Evolutionary conservation across 306 rosid species (phyloP).

Genomic region (Fagus sylvatica): DNA sequence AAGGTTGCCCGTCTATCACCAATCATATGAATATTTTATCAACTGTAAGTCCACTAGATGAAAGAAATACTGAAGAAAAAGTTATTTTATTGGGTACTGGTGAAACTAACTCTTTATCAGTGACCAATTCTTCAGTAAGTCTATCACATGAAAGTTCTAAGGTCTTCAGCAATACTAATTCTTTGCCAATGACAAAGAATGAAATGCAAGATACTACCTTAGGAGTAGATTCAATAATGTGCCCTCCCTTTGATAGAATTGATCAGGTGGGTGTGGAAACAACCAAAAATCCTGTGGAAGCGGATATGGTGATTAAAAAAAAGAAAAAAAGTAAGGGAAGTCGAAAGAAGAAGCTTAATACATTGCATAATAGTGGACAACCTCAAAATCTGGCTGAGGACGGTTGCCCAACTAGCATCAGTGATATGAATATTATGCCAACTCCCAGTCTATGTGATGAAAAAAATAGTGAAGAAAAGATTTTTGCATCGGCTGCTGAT

Average conservation of each 20-base stretch:
- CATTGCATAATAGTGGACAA: constrained; percentile 8
- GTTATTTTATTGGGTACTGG: constrained; percentile 14
- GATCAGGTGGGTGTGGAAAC: constrained; percentile 12
- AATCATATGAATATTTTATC: constrained; percentile 19
- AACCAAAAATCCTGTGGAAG: constrained; percentile 7
- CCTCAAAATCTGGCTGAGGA: constrained; percentile 28
- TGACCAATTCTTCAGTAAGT: background rate
- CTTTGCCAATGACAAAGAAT: too few species aligned
- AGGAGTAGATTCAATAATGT: too few species aligned
- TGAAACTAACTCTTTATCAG: constrained; percentile 5
- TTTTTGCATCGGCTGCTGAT: constrained; percentile 16
- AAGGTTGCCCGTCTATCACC: constrained; percentile 15
- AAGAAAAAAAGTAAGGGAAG: constrained; percentile 22
- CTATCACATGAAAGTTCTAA: constrained; percentile 6
- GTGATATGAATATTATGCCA: constrained; percentile 6
- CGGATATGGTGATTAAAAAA: constrained; percentile 18
- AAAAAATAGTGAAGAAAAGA: constrained; percentile 15
- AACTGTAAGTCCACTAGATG: constrained; percentile 13
- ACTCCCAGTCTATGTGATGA: constrained; percentile 12
- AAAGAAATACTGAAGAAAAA: constrained; percentile 12
- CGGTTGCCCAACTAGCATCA: background rate
- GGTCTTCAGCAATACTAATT: constrained; percentile 15
- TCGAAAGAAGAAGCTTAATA: constrained; percentile 21
- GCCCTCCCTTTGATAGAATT: constrained; percentile 18
- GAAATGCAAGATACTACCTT: too few species aligned